Evolutionary conservation across 2,329 filamentous ascomycete species (phyloP), one percentile per base, ranked within the genome.

Genomic region (Colletotrichum paranaense): DNA sequence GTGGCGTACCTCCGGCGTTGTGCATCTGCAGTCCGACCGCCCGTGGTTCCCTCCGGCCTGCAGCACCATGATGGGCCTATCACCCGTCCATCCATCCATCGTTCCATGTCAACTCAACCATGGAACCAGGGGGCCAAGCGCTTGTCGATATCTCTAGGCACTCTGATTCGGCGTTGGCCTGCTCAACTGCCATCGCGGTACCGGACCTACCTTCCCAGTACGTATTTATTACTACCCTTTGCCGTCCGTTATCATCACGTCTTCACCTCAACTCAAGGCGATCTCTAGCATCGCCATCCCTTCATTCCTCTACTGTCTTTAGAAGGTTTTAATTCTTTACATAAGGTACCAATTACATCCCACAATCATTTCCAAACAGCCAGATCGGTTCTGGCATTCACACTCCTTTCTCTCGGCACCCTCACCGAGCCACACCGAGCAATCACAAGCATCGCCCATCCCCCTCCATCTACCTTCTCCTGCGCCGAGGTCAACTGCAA

Each of bases 1-100:
- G 46, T 56, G 55, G 67, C 67, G 67, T 14, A 55, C 56, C 6
- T 67, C 68, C 62, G 68, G 62, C 55, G 62, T 71, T 62, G 62
- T n/a, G 56, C 55, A 46, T 70, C 53, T 38, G 28, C 16, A 12
- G 28, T 19, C 67, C 38, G 55, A 12, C 22, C 49, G 42, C 38
- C 58, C 53, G 62, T 59, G 55, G 14, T 16, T 22, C 57, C 1
- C 14, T 55, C 46, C 32, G 56, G 32, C 30, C 30, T 62, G 26
- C 56, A 26, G 22, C 32, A 55, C 62, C 56, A 66, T 66, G 30
- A n/a, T 24, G 11, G 19, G 4, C 19, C 19, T n/a, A n/a, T 22
- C 19, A n/a, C 19, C 42, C 26, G n/a, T 42, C 16, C 22, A 46
- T n/a, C 42, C 42, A 49, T 49, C 42, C 26, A 28, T 42, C n/a